Conservation (phyloP, 176 grass and related monocot species). For the Aegilops bicornis region DNA sequence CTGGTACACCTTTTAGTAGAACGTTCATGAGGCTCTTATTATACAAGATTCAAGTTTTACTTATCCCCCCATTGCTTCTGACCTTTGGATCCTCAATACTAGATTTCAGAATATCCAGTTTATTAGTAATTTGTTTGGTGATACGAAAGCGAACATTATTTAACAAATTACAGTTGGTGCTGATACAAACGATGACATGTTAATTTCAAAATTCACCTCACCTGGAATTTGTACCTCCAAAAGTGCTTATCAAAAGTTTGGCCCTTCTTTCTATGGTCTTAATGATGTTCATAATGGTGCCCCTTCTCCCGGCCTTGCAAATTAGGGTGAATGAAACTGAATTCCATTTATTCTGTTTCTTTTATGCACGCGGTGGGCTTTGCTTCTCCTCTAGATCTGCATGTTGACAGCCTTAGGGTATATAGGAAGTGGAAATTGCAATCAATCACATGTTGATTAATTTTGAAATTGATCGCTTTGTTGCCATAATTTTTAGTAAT, state of each 20-base stretch:
- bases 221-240: background rate
- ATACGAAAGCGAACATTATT: no score
- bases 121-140: background rate
- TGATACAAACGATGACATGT: background rate
- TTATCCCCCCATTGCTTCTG: no score
- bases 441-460: background rate
- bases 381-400: background rate
- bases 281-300: no score
- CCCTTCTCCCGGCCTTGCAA: no score
- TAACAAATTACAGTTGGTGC: background rate
- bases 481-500: background rate
- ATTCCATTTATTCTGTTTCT: background rate
- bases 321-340: background rate
- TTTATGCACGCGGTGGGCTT: background rate
- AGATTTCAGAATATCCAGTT: background rate
- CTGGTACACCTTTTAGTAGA: no score
- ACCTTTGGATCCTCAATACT: no score
- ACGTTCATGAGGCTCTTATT: no score
- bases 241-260: background rate
- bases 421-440: background rate
- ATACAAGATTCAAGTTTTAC: no score
- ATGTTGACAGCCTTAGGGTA: background rate
- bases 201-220: background rate
- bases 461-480: background rate
- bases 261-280: background rate